Conservation (phyloP, 768 basidiomycete species). For the Trametopsis cervina region DNA sequence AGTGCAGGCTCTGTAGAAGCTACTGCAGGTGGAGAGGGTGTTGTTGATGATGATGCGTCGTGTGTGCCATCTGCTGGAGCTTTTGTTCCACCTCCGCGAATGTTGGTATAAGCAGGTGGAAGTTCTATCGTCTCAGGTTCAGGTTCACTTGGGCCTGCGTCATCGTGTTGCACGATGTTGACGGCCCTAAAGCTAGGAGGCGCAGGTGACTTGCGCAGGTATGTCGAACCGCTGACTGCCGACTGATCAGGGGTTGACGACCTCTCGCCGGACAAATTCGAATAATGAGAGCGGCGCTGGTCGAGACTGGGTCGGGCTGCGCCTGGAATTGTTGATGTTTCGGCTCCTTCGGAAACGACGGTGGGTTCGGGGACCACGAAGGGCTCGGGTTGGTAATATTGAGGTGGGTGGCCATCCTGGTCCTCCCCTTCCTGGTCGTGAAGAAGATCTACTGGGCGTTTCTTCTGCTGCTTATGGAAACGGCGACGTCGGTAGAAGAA, state of each 20-base stretch:
- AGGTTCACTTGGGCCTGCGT: conserved; percentile 57
- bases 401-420: conserved; percentile 45
- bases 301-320: conserved; percentile 19
- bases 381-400: conserved; percentile 72
- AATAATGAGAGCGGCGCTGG: conserved; percentile 18
- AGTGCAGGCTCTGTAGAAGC: not conserved
- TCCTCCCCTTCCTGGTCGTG: conserved; percentile 45
- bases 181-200: conserved; percentile 56
- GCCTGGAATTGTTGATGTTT: conserved; percentile 24
- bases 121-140: conserved; percentile 74
- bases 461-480: conserved; percentile 33
- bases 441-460: conserved; percentile 63
- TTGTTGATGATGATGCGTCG: conserved; percentile 1
- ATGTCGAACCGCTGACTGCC: conserved; percentile 25
- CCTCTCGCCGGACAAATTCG: conserved; percentile 14
- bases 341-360: conserved; percentile 25
- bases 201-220: conserved; percentile 38
- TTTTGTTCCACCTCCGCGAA: conserved; percentile 22
- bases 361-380: conserved; percentile 66
- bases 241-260: conserved; percentile 13
- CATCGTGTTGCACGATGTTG: conserved; percentile 81
- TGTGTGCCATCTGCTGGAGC: not conserved
- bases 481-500: conserved; percentile 42
- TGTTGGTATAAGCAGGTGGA: conserved; percentile 75
- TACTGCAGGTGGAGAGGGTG: conserved; percentile 1